Evolutionary conservation across 1,284 basidiomycete species (phyloP), one percentile per base, ranked within the genome.

Genomic region (Cryptococcus sp.): DNA sequence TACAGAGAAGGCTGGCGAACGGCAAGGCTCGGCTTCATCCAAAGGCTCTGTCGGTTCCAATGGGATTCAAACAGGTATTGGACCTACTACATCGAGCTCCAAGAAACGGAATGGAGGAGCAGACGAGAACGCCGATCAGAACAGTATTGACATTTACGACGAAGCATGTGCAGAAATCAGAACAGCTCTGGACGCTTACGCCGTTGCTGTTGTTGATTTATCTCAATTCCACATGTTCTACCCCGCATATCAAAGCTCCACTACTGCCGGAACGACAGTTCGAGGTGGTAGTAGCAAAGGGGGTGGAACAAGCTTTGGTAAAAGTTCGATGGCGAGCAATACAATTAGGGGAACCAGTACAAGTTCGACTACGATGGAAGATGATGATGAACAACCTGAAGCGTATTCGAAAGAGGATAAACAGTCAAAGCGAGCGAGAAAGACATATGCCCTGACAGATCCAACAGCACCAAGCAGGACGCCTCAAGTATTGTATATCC

Each of bases 191-290:
- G 63, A 67, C 42, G 69, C 72, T 0, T 65, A 68, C 49, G 70
- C 72, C 5, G 70, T 71, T 3, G 64, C 68, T 13, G 64, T 72
- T 11, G 64, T 74, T 32, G 72, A 74, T 49, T 55, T 72, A 0
- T 63, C 65, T 5, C 68, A 70, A 43, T 74, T 70, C 47, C 72
- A 74, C 48, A 56, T 74, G 5, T 74, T 74, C 47, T 74, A 68
- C 45, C 72, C 72, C 1, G 60, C 66, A 3, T 74, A 64, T 44
- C 68, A 67, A 30, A 62, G 57, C 42, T 46, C 44, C 1, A 14
- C 44, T 23, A 46, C 13, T 30, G 44, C 44, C 1, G 44, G 44
- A 10, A 41, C 38, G n/a, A 62, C 63, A 4, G 63, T 64, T 0
- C 57, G 53, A 1, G 66, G 57, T 5, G 61, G 58, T 1, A 51